These are phyloP conservation scores for Termitomyces sp. DNA, from an alignment of 768 basidiomycete genomes.

Conservation along the genomic window DNA sequence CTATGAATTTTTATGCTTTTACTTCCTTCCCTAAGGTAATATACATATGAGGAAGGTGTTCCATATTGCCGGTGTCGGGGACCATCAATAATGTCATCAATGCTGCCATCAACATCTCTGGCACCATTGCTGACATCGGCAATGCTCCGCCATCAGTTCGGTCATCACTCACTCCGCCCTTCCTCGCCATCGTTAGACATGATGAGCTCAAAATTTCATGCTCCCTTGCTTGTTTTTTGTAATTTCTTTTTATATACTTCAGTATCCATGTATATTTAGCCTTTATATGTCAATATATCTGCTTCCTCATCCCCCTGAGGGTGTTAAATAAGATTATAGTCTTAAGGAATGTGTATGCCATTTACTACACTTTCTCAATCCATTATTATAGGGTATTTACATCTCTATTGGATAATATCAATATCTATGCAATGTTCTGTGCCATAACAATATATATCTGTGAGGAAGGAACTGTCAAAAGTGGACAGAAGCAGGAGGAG, in stretches of 20 bases:
- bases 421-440: not conserved
- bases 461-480: not conserved
- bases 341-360: not conserved
- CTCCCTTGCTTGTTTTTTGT: not conserved
- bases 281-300: not conserved
- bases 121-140: not conserved
- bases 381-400: not conserved
- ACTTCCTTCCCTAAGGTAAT: too few relatives aligned
- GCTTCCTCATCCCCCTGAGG: not conserved
- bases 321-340: not conserved
- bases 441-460: not conserved
- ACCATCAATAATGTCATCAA: not conserved
- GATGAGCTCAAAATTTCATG: not conserved
- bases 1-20: too few relatives aligned
- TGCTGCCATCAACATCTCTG: not conserved
- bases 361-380: slow-evolving; percentile 12
- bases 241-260: not conserved
- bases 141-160: not conserved
- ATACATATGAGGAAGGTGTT: too few relatives aligned
- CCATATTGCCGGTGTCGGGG: too few relatives aligned
- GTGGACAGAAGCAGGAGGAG: not conserved
- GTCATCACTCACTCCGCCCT: not conserved
- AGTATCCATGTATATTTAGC: too few relatives aligned
- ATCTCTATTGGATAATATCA: not conserved
- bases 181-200: not conserved